phyloP scores from a whole-genome alignment of 2,329 filamentous ascomycete species.

The Diplodia scrobiculata region DNA sequence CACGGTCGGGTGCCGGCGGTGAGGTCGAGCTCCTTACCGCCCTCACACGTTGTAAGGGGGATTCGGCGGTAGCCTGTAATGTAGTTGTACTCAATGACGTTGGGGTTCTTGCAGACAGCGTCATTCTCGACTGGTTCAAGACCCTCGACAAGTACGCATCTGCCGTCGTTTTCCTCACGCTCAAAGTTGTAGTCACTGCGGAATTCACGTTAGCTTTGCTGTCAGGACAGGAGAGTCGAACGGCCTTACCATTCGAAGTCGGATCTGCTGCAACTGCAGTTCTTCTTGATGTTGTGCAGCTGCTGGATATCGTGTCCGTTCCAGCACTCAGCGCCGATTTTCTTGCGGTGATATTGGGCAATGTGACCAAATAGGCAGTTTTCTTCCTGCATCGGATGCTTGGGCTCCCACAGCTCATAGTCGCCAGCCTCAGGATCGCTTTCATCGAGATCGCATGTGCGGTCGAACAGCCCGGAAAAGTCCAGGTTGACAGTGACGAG shows the following conservation, averaged over 20 bases:
- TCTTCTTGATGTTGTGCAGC: constrained; percentile 68
- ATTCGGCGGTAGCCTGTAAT: constrained; percentile 87
- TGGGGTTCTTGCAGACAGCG: constrained; percentile 62
- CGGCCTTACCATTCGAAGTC: constrained; percentile 86
- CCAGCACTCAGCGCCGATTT: constrained; percentile 73
- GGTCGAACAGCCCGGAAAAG: constrained; percentile 77
- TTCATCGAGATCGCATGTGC: constrained; percentile 70
- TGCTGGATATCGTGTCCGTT: constrained; percentile 73
- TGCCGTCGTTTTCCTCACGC: constrained; percentile 71
- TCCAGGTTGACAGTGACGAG: constrained; percentile 81
- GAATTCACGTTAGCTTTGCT: constrained; percentile 30
- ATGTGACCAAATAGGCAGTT: constrained; percentile 93
- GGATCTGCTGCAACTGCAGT: constrained; percentile 79
- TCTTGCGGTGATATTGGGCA: constrained; percentile 88
- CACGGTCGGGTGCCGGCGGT: constrained; percentile 65
- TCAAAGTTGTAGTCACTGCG: constrained; percentile 90
- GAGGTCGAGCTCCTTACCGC: constrained; percentile 74
- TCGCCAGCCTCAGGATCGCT: constrained; percentile 63
- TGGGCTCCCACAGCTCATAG: constrained; percentile 85
- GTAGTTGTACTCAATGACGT: constrained; percentile 77
- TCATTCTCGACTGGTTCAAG: constrained; percentile 65
- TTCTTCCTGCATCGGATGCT: constrained; percentile 74
- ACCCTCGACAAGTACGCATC: constrained; percentile 76
- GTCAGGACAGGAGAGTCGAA: background rate
- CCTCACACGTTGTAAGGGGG: constrained; percentile 82